Percentiles rank a stretch among this genome's conserved stretches.
These are phyloP conservation scores for Chaetomiaceae sp. DNA, from an alignment of 2,329 filamentous ascomycete genomes.

Conservation along the genomic window DNA sequence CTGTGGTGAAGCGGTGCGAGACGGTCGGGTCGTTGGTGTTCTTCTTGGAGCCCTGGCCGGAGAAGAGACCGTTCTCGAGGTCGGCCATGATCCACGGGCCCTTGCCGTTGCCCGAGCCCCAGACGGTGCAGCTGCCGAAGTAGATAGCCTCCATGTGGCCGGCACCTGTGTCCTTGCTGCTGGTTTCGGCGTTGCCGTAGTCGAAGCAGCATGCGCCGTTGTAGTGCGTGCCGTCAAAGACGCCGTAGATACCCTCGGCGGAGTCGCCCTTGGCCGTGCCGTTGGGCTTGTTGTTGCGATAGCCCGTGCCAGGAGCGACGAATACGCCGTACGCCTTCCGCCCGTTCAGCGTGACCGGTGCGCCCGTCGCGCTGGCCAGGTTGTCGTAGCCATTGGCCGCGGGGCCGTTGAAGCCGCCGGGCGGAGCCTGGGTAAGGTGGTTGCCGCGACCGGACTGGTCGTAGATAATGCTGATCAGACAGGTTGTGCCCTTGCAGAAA, in stretches of 20 bases:
- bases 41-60: constrained; percentile 39
- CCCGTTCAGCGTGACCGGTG: constrained; percentile 55
- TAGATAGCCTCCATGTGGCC: constrained; percentile 67
- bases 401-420: constrained; percentile 47
- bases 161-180: constrained; percentile 47
- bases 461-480: constrained; percentile 58
- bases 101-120: constrained; percentile 50
- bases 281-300: constrained; percentile 50
- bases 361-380: constrained; percentile 51
- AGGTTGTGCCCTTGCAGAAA: constrained; percentile 56
- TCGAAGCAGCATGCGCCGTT: constrained; percentile 36
- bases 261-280: constrained; percentile 50
- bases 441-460: constrained; percentile 59
- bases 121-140: constrained; percentile 48
- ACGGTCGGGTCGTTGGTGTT: constrained; percentile 50
- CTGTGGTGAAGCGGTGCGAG: constrained; percentile 49
- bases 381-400: constrained; percentile 53
- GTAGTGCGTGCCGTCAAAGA: constrained; percentile 55
- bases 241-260: constrained; percentile 54
- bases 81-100: constrained; percentile 66
- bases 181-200: constrained; percentile 53
- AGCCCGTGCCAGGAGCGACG: constrained; percentile 54
- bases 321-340: constrained; percentile 60
- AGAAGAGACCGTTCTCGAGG: constrained; percentile 61
- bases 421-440: constrained; percentile 56